These are phyloP conservation scores for Lupinus albus DNA, from an alignment of 306 rosid genomes.

Conservation along the genomic window DNA sequence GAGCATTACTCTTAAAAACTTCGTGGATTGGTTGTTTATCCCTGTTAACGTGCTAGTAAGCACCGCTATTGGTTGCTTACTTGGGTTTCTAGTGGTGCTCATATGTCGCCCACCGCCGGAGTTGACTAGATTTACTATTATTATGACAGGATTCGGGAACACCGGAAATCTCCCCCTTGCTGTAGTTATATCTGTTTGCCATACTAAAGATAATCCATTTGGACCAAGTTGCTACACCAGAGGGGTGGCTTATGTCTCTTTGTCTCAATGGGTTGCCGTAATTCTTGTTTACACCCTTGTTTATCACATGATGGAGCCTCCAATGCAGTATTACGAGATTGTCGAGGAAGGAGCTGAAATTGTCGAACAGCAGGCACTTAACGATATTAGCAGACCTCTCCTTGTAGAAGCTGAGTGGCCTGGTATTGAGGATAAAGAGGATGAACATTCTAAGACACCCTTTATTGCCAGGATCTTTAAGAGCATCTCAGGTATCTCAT, in stretches of 20 bases:
- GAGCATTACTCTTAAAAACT: conserved; percentile 64
- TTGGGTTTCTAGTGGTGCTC: conserved; percentile 69
- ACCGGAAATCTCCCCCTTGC: conserved; percentile 92
- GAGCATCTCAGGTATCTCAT: conserved; percentile 56
- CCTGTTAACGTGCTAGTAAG: conserved; percentile 78
- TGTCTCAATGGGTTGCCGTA: conserved; percentile 86
- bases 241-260: conserved; percentile 90
- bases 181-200: conserved; percentile 80
- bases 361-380: conserved; percentile 41
- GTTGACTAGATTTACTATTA: conserved; percentile 63
- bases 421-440: conserved; percentile 87
- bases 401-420: conserved; percentile 99
- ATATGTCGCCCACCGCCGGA: conserved; percentile 80
- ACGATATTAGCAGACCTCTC: conserved; percentile 71
- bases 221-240: conserved; percentile 70
- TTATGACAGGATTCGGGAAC: conserved; percentile 90
- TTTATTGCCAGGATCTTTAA: conserved; percentile 69
- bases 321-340: conserved; percentile 67
- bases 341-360: conserved; percentile 65
- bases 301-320: conserved; percentile 98
- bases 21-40: conserved; percentile 81
- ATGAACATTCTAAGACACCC: conserved; percentile 81
- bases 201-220: conserved; percentile 65
- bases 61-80: conserved; percentile 66
- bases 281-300: conserved; percentile 85